phyloP scores from a whole-genome alignment of 306 rosid genomes.

The Purshia tridentata region DNA sequence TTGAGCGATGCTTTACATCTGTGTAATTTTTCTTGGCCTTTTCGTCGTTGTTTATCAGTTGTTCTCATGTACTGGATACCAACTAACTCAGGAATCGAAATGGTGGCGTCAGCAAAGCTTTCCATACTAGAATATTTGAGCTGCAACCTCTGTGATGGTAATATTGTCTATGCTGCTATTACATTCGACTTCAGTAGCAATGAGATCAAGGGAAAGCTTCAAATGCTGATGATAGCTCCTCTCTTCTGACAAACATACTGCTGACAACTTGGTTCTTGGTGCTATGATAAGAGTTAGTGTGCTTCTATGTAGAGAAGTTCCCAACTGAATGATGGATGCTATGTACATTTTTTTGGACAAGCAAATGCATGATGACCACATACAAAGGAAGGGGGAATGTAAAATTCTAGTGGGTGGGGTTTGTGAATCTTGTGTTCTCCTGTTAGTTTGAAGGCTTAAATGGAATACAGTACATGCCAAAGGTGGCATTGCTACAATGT shows the following conservation, averaged over 20 bases:
- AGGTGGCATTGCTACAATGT: slow-evolving; percentile 25
- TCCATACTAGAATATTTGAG: slow-evolving; percentile 3
- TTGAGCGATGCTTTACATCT: not conserved
- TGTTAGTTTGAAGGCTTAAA: slow-evolving; percentile 6
- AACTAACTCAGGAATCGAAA: slow-evolving; percentile 26
- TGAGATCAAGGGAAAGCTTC: slow-evolving; percentile 1
- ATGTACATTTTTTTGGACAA: slow-evolving; percentile 15
- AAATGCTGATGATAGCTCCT: not conserved
- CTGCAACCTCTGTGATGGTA: not conserved
- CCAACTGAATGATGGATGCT: slow-evolving; percentile 29
- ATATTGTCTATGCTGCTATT: not conserved
- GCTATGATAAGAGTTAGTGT: not conserved
- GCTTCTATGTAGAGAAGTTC: slow-evolving; percentile 18
- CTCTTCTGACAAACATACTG: slow-evolving; percentile 8
- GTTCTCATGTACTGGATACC: slow-evolving; percentile 16
- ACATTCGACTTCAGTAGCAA: not conserved
- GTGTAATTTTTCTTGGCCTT: not conserved
- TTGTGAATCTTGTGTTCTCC: not conserved
- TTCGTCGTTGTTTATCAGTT: not conserved
- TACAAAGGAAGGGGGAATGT: slow-evolving; percentile 8
- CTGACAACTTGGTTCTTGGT: not conserved
- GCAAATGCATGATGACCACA: slow-evolving; percentile 22
- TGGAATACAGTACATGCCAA: not conserved
- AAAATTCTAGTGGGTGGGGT: slow-evolving; percentile 10
- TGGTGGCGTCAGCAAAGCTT: slow-evolving; percentile 20